Base-by-base conservation (phyloP, 148 eudicot species). In the Fagopyrum homotropicum region DNA sequence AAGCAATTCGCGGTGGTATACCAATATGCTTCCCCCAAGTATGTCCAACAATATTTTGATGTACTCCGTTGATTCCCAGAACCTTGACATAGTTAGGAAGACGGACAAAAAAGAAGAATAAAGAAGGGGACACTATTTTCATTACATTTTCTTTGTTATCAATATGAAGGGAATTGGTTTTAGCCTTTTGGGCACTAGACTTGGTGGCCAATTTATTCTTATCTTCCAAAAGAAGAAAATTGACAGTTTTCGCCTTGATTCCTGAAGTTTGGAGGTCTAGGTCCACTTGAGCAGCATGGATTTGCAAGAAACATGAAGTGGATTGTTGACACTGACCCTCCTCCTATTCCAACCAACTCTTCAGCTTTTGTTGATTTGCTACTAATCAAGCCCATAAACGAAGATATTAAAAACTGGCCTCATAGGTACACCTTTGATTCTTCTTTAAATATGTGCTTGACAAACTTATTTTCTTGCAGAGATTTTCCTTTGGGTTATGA, bases 11-110 rank as follows among this genome's bases (percentile, higher is more conserved):
- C 74, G 98, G 98, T 80, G 98, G 98, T 70, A 95, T 95, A 82
- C 98, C 98, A 43, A 79, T 95, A 73, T 90, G 96, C 88, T 95
- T 95, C 81, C 98, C 98, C 69, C 98, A 95, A 82, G 98, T 95
- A 81, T 75, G 88, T 74, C 47, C 46, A 66, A 66, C 59, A 68
- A 50, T 69, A 73, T 76, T 11, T 55, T 50, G 71, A 43, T 66
- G 72, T 81, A 46, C 59, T 35, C 15, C 35, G 35, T 66, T 55
- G 30, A 57, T 57, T 57, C 30, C 63, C 30, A 40, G 2, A 35
- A 40, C n/a, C 71, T 66, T 40, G 71, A 66, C 4, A 7, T 5
- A 9, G 14, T 66, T 40, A 3, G 14, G 17, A 66, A 66, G 47
- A 66, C 19, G 15, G 29, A 66, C n/a, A 66, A 66, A 40, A 1